A percentile compares a stretch with the other conserved stretches of the same genome.
phyloP scores from a whole-genome alignment of 2,329 filamentous ascomycete genomes.

The Rutstroemia sp. region DNA sequence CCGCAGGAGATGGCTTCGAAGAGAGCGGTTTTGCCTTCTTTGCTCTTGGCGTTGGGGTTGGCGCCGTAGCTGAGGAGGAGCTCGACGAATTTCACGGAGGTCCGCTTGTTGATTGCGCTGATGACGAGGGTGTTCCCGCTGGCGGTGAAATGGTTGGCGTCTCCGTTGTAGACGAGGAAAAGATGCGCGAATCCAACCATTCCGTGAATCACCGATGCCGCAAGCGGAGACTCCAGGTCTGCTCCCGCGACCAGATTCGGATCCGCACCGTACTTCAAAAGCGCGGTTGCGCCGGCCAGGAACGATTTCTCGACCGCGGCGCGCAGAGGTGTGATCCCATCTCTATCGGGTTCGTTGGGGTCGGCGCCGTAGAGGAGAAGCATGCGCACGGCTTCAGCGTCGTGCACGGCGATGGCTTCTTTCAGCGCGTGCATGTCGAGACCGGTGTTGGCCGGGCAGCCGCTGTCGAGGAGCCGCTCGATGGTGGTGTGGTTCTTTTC shows the following conservation, averaged over 20 bases:
- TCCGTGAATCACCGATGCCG: slow-evolving; percentile 41
- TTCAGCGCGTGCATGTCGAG: slow-evolving; percentile 42
- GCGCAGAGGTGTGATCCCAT: slow-evolving; percentile 44
- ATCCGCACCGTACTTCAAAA: slow-evolving; percentile 59
- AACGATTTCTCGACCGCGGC: slow-evolving; percentile 45
- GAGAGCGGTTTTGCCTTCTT: slow-evolving; percentile 54
- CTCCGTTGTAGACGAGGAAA: slow-evolving; percentile 53
- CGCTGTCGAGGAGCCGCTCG: slow-evolving; percentile 50
- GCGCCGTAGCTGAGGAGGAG: slow-evolving; percentile 53
- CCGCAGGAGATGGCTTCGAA: slow-evolving; percentile 53
- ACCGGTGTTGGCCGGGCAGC: slow-evolving; percentile 44
- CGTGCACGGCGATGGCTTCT: slow-evolving; percentile 44
- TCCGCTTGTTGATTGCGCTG: slow-evolving; percentile 51
- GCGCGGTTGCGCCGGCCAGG: slow-evolving; percentile 47
- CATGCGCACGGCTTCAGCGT: slow-evolving; percentile 46
- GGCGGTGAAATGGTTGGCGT: slow-evolving; percentile 44
- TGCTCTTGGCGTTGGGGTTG: slow-evolving; percentile 51
- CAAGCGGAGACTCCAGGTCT: slow-evolving; percentile 48
- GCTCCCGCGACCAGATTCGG: slow-evolving; percentile 44
- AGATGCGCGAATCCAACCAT: slow-evolving; percentile 51
- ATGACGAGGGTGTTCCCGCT: slow-evolving; percentile 56
- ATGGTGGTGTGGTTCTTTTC: slow-evolving; percentile 48
- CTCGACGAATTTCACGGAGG: slow-evolving; percentile 47
- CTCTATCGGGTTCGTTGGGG: slow-evolving; percentile 43
- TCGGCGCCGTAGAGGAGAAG: slow-evolving; percentile 51